Evolutionary conservation across 2,329 filamentous ascomycete species (phyloP).

Genomic region (Akanthomyces uredinophilus): DNA sequence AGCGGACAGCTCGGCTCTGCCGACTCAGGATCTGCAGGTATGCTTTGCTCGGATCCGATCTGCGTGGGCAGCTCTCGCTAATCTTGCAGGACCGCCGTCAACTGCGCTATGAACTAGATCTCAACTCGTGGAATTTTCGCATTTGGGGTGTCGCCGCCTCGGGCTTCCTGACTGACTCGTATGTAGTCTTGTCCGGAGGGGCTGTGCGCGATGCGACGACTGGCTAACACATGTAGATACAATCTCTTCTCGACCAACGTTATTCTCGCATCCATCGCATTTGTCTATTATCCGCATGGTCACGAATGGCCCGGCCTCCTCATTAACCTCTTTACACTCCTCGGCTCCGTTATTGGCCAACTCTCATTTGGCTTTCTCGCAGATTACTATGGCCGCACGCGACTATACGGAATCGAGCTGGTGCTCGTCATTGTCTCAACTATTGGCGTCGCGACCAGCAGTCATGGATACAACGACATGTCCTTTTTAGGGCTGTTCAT

Average conservation of each 20-base stretch:
- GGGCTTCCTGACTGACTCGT: slow-evolving; percentile 50
- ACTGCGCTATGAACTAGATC: slow-evolving; percentile 47
- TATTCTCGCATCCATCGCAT: slow-evolving; percentile 47
- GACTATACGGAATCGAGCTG: slow-evolving; percentile 52
- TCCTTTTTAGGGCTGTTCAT: slow-evolving; percentile 46
- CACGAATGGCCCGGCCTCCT: slow-evolving; percentile 40
- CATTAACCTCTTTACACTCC: slow-evolving; percentile 48
- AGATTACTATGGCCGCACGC: slow-evolving; percentile 49
- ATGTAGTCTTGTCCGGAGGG: slow-evolving; percentile 20
- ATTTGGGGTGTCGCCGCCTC: slow-evolving; percentile 53
- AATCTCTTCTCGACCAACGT: slow-evolving; percentile 52
- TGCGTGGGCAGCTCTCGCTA: slow-evolving; percentile 6
- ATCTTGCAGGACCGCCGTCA: slow-evolving; percentile 42
- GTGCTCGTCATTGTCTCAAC: slow-evolving; percentile 52
- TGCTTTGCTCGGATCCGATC: slow-evolving; percentile 6
- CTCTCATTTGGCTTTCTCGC: slow-evolving; percentile 49
- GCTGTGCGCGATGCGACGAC: background rate
- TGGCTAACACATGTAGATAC: slow-evolving; percentile 32
- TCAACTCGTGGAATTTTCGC: slow-evolving; percentile 50
- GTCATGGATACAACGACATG: slow-evolving; percentile 44
- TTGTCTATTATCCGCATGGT: slow-evolving; percentile 47
- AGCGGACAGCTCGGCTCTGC: slow-evolving; percentile 45
- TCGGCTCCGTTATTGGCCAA: slow-evolving; percentile 49
- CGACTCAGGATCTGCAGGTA: slow-evolving; percentile 45
- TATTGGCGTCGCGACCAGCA: slow-evolving; percentile 51